phyloP scores from a whole-genome alignment of 208 protist genomes.

The Trypanosomatidae sp. region DNA sequence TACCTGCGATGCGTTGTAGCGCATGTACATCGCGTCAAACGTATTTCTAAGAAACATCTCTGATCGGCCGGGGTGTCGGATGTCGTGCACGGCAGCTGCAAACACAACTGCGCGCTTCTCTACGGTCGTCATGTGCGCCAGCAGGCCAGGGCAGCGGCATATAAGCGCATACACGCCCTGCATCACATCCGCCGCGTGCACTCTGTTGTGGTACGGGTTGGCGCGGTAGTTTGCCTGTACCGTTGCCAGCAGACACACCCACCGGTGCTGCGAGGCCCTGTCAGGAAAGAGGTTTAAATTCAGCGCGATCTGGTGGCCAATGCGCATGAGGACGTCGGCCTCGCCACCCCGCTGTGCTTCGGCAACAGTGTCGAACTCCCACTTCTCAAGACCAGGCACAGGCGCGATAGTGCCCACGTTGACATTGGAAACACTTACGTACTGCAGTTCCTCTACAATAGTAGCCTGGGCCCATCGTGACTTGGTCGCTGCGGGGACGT shows the following conservation, averaged over 20 bases:
- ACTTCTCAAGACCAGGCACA: conserved; percentile 17
- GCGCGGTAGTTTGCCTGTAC: conserved; percentile 73
- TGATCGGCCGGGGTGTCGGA: conserved; percentile 72
- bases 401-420: conserved; percentile 10
- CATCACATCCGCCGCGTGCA: conserved; percentile 76
- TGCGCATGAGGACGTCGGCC: conserved; percentile 37
- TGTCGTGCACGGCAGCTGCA: conserved; percentile 66
- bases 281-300: conserved; percentile 52
- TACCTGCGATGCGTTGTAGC: conserved; percentile 45
- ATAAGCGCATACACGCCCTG: conserved; percentile 64
- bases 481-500: not conserved
- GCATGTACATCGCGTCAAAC: conserved; percentile 60
- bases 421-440: not conserved
- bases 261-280: conserved; percentile 31
- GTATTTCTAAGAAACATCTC: conserved; percentile 50
- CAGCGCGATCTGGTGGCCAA: conserved; percentile 44
- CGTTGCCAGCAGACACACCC: conserved; percentile 34
- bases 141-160: conserved; percentile 26
- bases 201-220: conserved; percentile 79
- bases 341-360: conserved; percentile 15
- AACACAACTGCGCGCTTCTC: conserved; percentile 68
- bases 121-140: conserved; percentile 48
- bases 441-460: conserved; percentile 7
- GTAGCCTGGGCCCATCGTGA: conserved; percentile 22
- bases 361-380: conserved; percentile 25